Base-by-base conservation (phyloP, 768 basidiomycete species). In the Tulasnella sp. region DNA sequence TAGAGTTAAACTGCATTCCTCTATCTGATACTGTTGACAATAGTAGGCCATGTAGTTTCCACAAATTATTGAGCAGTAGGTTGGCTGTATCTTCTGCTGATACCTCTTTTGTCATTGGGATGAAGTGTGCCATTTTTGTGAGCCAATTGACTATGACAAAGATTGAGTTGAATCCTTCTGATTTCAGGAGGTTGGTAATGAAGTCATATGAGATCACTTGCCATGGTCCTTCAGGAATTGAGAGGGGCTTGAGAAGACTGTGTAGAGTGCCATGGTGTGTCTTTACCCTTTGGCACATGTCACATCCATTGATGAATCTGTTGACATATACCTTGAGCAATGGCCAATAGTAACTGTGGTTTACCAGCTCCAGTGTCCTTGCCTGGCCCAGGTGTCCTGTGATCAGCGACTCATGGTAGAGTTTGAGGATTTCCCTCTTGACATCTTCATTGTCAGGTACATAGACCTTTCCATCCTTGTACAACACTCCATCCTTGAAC, bases 221-320 rank as follows among this genome's bases (percentile, higher is more conserved):
- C 70, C 71, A 72, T 0, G 68, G 68, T 29, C 44, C 24, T 9
- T 30, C 8, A 1, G 70, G 68, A 0, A 65, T 32, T 0, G 66
- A 64, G 9, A 70, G 59, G 1, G 67, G 56, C 23, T 65, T 29
- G 0, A 71, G 63, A 2, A 48, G 17, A 1, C 70, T 70, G 27
- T 58, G 60, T 0, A 58, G 62, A 3, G 42, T 23, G 17, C 61
- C 51, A 1, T 54, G 58, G 1, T 21, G 21, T 0, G 44, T 13
- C 41, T 69, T 70, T 19, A 43, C 48, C 3, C 62, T 42, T 42
- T 59, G 50, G 59, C 69, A 69, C 3, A 27, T 21, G 0, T 67
- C 61, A 60, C 70, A 72, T 2, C 50, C 23, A 0, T 34, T 3
- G 27, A 72, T 61, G 54, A 69, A 72, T 17, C 60, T 19, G 19